A percentile compares a stretch with the other conserved stretches of the same genome.
phyloP scores from a whole-genome alignment of 495 filamentous ascomycete genomes.

The Stereocaulon alpinum region DNA sequence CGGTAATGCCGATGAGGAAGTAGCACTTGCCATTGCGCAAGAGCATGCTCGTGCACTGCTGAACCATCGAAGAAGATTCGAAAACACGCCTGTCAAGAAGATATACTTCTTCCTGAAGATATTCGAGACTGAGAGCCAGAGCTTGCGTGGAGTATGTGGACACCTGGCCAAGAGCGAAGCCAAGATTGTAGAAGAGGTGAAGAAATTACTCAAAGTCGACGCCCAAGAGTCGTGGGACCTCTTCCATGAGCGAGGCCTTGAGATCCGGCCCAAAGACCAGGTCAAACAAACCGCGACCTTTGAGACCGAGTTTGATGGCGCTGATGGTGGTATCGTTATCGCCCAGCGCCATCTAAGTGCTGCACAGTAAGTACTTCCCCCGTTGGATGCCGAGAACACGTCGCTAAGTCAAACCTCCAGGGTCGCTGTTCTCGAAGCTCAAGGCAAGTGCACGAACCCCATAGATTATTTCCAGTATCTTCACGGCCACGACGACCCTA shows the following conservation, averaged over 20 bases:
- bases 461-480: slow-evolving; percentile 39
- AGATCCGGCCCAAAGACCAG: slow-evolving; percentile 7
- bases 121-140: slow-evolving; percentile 41
- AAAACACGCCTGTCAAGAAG: slow-evolving; percentile 28
- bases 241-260: slow-evolving; percentile 14
- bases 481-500: slow-evolving; percentile 35
- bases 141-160: slow-evolving; percentile 42
- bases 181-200: slow-evolving; percentile 32
- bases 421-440: slow-evolving; percentile 26
- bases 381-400: no score
- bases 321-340: slow-evolving; percentile 18
- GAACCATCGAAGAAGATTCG: neutral
- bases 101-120: slow-evolving; percentile 42
- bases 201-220: slow-evolving; percentile 8
- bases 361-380: slow-evolving; percentile 15
- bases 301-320: slow-evolving; percentile 6
- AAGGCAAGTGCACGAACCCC: slow-evolving; percentile 37
- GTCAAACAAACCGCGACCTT: slow-evolving; percentile 14
- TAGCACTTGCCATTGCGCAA: neutral
- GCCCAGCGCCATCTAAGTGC: slow-evolving; percentile 17
- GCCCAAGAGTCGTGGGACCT: slow-evolving; percentile 16
- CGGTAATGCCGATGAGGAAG: neutral
- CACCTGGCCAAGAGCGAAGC: slow-evolving; percentile 37
- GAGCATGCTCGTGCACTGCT: neutral
- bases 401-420: neutral